Evolutionary conservation across 2,329 filamentous ascomycete species (phyloP), one percentile per base, ranked within the genome.

Genomic region (Arthrocladium fulminans): DNA sequence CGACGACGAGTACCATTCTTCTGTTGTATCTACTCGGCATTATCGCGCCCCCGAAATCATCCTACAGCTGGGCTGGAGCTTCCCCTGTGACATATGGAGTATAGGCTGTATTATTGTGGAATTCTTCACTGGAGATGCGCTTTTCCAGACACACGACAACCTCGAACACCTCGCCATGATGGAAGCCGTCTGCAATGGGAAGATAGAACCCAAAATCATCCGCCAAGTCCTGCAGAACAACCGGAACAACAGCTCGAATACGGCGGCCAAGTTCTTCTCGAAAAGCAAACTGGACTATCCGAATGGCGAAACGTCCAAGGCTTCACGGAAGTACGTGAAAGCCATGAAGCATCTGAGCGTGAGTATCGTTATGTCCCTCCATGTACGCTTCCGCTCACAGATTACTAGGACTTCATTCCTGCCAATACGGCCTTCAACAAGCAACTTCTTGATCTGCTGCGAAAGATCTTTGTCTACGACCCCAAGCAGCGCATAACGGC

Each of bases 131-230:
- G 80, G 80, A 8, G 80, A 83, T 62, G 80, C 80, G 37, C 67
- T 83, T 2, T 83, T 83, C 66, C 80, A 83, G 60, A 83, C 80
- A 0, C 80, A 83, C 60, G 80, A 83, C 63, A 83, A 82, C 54
- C 71, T 81, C 25, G 80, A 83, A 60, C 80, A 83, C 61, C 71
- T 83, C 40, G 79, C 79, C 30, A 83, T 83, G 80, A 83, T 83
- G 80, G 79, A 83, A 62, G 71, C 73, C 9, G 77, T 81, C 7
- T 80, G 77, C 59, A 73, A 72, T 34, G 66, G 68, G 39, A 74
- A 73, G 55, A 73, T 81, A 37, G 77, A 81, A 51, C 62, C 71
- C 6, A 72, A 73, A 27, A 64, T 80, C 22, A 71, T 80, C 47
- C 69, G 69, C 55, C 70, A 74, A 50, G 76, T 79, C 23, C 67